Evolutionary conservation across 164 flowering plant genomes (phyloP).

Genomic region (Echeveria elegans): DNA sequence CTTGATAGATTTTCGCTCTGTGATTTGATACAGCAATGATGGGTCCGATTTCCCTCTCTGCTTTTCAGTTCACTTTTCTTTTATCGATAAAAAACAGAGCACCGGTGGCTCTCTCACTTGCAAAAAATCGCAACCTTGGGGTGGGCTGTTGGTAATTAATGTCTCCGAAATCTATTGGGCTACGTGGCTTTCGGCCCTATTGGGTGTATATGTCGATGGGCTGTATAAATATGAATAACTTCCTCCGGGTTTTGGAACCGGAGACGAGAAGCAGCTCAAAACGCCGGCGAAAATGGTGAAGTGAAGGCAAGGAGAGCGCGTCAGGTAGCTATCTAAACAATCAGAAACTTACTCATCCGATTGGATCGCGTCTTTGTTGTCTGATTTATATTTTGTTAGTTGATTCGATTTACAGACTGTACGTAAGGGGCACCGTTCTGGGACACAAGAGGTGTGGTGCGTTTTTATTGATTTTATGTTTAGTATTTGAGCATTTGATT

Average conservation of each 20-base stretch:
- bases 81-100: no score
- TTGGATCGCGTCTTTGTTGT: not conserved
- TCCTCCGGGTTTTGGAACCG: not conserved
- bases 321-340: slow-evolving; percentile 23
- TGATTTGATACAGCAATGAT: no score
- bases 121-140: not conserved
- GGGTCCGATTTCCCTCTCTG: not conserved
- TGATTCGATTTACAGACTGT: slow-evolving; percentile 29
- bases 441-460: slow-evolving; percentile 62
- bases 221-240: not conserved
- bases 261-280: not conserved
- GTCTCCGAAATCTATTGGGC: not conserved
- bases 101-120: no score
- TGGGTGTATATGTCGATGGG: not conserved
- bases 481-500: no score
- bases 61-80: not conserved
- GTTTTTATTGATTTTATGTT: no score
- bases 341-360: not conserved
- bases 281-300: slow-evolving; percentile 36
- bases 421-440: slow-evolving; percentile 46
- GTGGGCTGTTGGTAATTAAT: not conserved
- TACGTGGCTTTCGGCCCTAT: not conserved
- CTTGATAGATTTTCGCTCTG: not conserved
- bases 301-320: slow-evolving; percentile 48
- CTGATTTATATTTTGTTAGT: not conserved